Conservation (phyloP, 2,329 filamentous ascomycete species). For the Epichloe hybrida region DNA sequence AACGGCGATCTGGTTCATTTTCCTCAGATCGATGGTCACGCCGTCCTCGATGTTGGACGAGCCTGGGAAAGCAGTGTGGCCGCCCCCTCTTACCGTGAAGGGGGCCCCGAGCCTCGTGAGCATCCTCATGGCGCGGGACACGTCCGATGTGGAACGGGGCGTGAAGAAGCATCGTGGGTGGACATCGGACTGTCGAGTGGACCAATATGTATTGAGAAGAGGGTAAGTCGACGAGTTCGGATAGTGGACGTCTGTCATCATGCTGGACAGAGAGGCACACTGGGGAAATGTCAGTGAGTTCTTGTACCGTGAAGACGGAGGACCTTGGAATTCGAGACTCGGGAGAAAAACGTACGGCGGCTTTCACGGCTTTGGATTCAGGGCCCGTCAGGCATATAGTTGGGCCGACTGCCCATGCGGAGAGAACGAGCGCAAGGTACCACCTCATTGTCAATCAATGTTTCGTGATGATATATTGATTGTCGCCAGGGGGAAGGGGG, state of each 20-base stretch:
- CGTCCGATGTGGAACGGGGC: conserved; percentile 12
- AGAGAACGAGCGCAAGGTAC: too few relatives aligned
- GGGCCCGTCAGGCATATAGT: too few relatives aligned
- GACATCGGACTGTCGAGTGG: conserved; percentile 11
- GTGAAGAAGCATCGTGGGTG: conserved; percentile 13
- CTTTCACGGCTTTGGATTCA: too few relatives aligned
- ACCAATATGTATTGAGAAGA: conserved; percentile 10
- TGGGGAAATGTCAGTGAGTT: neutral
- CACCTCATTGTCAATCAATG: too few relatives aligned
- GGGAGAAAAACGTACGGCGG: too few relatives aligned
- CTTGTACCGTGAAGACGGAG: too few relatives aligned
- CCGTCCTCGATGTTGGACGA: conserved; percentile 16
- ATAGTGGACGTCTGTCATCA: neutral
- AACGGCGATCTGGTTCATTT: conserved; percentile 12
- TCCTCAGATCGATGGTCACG: conserved; percentile 15
- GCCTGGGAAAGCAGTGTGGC: conserved; percentile 18
- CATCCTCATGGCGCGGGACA: conserved; percentile 15
- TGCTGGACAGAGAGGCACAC: neutral
- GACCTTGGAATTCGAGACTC: too few relatives aligned
- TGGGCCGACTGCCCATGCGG: too few relatives aligned
- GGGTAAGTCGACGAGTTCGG: neutral
- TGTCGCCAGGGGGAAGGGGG: too few relatives aligned
- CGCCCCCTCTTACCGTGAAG: conserved; percentile 21
- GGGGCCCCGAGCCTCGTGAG: conserved; percentile 14
- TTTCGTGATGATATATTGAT: too few relatives aligned